Conservation (phyloP, 768 basidiomycete species). For the Hemileccinum impolitum region DNA sequence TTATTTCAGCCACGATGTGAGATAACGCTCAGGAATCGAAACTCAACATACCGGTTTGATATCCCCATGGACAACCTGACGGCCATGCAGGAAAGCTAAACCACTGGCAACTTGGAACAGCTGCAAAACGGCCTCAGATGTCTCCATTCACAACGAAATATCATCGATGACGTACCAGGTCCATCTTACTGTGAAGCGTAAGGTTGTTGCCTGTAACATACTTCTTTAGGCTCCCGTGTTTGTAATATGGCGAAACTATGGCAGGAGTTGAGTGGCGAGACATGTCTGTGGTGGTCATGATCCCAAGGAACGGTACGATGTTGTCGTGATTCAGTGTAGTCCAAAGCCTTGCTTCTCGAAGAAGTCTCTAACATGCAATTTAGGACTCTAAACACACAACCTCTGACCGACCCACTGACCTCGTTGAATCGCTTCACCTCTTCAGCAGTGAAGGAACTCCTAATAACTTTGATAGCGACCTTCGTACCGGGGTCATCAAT, state of each 20-base stretch:
- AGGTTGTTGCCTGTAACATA: conserved; percentile 12
- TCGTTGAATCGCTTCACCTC: conserved; percentile 19
- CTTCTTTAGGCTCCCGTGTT: conserved; percentile 17
- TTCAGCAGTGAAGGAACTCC: conserved; percentile 12
- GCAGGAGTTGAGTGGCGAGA: conserved; percentile 17
- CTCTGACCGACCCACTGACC: conserved; percentile 7
- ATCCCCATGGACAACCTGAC: conserved; percentile 34
- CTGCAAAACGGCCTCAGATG: conserved; percentile 7
- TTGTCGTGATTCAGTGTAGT: conserved; percentile 19
- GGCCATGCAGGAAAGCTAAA: conserved; percentile 23
- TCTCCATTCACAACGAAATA: neutral
- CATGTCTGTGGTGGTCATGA: conserved; percentile 16
- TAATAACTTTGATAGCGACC: conserved; percentile 29
- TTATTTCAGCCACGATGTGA: neutral
- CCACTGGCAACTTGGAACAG: conserved; percentile 20
- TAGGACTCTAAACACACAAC: neutral
- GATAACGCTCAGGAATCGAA: neutral
- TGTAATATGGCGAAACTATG: conserved; percentile 27
- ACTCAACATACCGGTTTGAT: conserved; percentile 34
- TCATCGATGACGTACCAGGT: conserved; percentile 15
- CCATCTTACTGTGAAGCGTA: conserved; percentile 12
- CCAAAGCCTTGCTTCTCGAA: conserved; percentile 29
- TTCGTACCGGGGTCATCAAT: neutral
- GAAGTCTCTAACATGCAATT: conserved; percentile 20
- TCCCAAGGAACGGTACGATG: conserved; percentile 25